Evolutionary conservation across 129 eudicot genomes (phyloP).

Genomic region (Gnaphalium uliginosum): DNA sequence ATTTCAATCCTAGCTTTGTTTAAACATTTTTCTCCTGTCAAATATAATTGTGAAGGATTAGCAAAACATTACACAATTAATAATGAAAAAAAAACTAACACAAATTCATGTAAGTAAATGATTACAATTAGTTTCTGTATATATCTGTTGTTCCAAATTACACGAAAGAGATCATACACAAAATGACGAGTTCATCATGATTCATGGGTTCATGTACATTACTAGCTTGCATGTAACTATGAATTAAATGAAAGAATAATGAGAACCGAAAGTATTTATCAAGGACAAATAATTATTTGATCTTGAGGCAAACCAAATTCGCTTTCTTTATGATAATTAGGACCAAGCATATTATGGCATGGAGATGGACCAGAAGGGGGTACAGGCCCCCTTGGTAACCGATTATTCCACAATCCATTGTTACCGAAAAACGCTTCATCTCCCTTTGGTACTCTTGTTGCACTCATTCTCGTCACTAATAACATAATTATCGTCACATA

Average conservation of each 20-base stretch:
- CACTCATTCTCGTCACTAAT: conserved; percentile 2
- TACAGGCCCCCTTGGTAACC: conserved; percentile 59
- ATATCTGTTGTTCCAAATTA: neutral
- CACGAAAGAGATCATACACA: neutral
- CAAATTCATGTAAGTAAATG: conserved; percentile 13
- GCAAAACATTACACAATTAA: conserved; percentile 1
- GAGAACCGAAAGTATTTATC: neutral
- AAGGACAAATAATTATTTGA: conserved; percentile 37
- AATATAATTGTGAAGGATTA: neutral
- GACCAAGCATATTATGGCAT: conserved; percentile 50
- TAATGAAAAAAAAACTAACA: neutral
- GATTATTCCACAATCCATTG: conserved; percentile 27
- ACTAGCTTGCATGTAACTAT: conserved; percentile 2
- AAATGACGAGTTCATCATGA: conserved; percentile 28
- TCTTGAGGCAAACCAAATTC: conserved; percentile 30
- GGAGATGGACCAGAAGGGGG: conserved; percentile 64
- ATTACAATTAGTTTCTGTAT: conserved; percentile 24
- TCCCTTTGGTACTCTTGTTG: conserved; percentile 24
- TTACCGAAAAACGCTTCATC: conserved; percentile 9
- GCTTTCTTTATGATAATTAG: conserved; percentile 18
- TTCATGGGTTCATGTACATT: conserved; percentile 25
- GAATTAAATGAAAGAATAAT: conserved; percentile 22
- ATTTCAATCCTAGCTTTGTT: neutral
- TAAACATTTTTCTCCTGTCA: neutral
- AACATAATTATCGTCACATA: conserved; percentile 1